A percentile compares a stretch with the other conserved stretches of the same genome.
Conservation (phyloP, 2,329 filamentous ascomycete species). For the Diaporthe citri region DNA sequence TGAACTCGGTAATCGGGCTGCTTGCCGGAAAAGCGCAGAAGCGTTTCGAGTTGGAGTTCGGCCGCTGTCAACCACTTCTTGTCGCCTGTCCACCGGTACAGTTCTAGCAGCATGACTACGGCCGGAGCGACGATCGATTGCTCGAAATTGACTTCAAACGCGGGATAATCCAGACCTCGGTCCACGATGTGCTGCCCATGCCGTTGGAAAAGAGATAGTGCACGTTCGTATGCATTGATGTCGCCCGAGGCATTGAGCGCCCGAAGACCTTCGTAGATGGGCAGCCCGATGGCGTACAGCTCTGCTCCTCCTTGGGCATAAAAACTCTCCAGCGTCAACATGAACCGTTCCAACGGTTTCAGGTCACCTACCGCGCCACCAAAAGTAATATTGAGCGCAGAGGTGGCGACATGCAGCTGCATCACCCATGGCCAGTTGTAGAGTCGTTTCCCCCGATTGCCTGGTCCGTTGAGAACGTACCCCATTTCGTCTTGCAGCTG, state of each 20-base stretch:
- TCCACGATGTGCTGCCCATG: background rate
- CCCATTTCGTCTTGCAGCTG: background rate
- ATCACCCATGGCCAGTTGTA: slow-evolving; percentile 10
- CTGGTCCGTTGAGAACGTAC: background rate
- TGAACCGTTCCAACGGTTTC: background rate
- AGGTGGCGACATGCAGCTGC: background rate
- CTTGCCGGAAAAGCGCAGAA: background rate
- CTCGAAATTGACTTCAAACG: background rate
- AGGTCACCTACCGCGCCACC: background rate
- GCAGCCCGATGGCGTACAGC: background rate
- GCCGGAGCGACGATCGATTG: background rate
- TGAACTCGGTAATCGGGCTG: slow-evolving; percentile 1
- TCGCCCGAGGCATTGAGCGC: background rate
- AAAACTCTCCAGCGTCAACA: background rate
- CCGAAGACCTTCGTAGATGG: background rate
- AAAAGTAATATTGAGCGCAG: background rate
- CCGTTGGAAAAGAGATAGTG: background rate
- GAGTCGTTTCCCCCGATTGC: background rate
- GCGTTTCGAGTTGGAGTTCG: background rate
- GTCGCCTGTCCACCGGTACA: background rate
- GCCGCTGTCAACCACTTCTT: background rate
- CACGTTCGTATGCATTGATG: background rate
- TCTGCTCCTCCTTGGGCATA: background rate
- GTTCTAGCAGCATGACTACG: background rate
- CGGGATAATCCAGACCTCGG: background rate